Evolutionary conservation across 495 filamentous ascomycete genomes (phyloP).

Genomic region (Lophiotrema nucula): DNA sequence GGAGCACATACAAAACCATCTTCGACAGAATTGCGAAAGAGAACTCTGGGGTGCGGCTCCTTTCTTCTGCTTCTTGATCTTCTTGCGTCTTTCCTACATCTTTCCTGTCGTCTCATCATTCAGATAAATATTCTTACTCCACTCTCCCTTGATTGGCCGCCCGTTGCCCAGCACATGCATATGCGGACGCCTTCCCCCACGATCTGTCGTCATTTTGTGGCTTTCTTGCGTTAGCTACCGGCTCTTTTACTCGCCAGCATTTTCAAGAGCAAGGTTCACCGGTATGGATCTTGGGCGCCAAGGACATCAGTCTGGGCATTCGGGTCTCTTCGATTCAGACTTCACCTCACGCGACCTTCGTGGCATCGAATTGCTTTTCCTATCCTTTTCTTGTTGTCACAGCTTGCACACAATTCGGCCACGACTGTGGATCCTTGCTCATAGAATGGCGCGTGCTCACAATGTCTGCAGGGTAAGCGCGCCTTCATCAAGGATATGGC

Average conservation of each 20-base stretch:
- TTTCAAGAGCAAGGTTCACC: neutral
- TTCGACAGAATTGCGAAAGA: slow-evolving; percentile 68
- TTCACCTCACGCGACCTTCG: neutral
- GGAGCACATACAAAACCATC: slow-evolving; percentile 74
- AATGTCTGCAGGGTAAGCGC: slow-evolving; percentile 64
- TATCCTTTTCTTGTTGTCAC: slow-evolving; percentile 1
- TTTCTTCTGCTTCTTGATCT: slow-evolving; percentile 11
- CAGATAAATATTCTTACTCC: slow-evolving; percentile 17
- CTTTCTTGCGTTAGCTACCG: slow-evolving; percentile 19
- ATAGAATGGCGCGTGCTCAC: slow-evolving; percentile 33
- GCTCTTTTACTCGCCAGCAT: slow-evolving; percentile 26
- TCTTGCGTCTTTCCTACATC: slow-evolving; percentile 19
- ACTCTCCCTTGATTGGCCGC: slow-evolving; percentile 22
- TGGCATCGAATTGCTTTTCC: neutral
- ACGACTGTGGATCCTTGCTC: neutral
- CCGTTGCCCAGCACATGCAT: slow-evolving; percentile 17
- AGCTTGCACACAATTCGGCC: too few relatives aligned
- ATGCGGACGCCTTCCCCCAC: slow-evolving; percentile 16
- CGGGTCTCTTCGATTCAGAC: neutral
- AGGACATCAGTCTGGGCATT: neutral
- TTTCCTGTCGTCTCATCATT: slow-evolving; percentile 9
- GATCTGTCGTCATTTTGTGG: slow-evolving; percentile 18
- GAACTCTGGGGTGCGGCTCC: slow-evolving; percentile 61
- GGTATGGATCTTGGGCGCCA: neutral
- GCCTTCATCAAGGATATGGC: slow-evolving; percentile 98